These are phyloP conservation scores for Colletotrichum karsti DNA, from an alignment of 2,329 filamentous ascomycete species.

Conservation along the genomic window DNA sequence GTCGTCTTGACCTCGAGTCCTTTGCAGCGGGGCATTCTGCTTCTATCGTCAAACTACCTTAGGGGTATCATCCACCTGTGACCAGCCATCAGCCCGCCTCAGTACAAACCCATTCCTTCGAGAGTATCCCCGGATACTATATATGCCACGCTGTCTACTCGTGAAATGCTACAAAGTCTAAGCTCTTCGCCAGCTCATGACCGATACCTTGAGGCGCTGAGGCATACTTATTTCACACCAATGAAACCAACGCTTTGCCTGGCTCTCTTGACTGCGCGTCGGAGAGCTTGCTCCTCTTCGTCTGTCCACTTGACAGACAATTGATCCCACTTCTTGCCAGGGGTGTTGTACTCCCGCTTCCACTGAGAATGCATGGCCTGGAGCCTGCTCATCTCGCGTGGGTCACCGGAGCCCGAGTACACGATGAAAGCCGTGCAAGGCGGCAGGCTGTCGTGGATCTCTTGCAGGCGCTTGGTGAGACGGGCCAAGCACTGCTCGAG, in stretches of 20 bases:
- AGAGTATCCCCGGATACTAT: neutral
- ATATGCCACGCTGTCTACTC: neutral
- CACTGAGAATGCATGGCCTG: constrained; percentile 68
- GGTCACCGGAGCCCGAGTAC: constrained; percentile 73
- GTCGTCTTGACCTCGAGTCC: neutral
- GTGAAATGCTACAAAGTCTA: neutral
- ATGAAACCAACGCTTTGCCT: constrained; percentile 72
- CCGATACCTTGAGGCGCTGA: neutral
- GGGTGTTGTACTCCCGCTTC: constrained; percentile 71
- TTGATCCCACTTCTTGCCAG: constrained; percentile 72
- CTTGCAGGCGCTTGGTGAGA: constrained; percentile 58
- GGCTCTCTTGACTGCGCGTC: constrained; percentile 63
- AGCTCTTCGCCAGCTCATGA: neutral
- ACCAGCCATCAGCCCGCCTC: neutral
- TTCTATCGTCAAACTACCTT: neutral
- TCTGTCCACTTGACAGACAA: constrained; percentile 75
- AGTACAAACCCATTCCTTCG: neutral
- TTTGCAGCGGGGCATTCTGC: neutral
- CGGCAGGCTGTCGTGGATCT: constrained; percentile 66
- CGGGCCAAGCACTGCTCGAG: constrained; percentile 56
- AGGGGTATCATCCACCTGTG: constrained; percentile 17
- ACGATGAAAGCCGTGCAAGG: constrained; percentile 73
- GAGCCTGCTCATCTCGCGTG: constrained; percentile 70
- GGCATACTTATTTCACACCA: constrained; percentile 64
- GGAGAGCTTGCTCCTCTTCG: constrained; percentile 69